These are phyloP conservation scores for Nothophytophthora sp. DNA, from an alignment of 352 stramenopile genomes.

Conservation along the genomic window DNA sequence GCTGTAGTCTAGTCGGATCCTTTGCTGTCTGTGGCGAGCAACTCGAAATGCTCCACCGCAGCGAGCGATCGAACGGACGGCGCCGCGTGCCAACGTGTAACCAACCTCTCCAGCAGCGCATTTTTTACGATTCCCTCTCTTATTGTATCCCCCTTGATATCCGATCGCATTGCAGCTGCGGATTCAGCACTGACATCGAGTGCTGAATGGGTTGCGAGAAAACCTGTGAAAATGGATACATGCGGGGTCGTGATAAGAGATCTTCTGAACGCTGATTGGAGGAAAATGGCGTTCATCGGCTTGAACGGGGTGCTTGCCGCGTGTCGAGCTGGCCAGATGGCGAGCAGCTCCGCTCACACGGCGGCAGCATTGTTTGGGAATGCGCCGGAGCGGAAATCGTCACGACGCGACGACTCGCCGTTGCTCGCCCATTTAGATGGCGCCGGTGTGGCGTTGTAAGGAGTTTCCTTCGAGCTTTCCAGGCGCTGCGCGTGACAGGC, in stretches of 20 bases:
- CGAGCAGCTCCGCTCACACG: background rate
- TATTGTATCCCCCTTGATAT: slow-evolving; percentile 13
- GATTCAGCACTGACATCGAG: background rate
- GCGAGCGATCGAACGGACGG: slow-evolving; percentile 16
- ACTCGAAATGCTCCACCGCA: slow-evolving; percentile 31
- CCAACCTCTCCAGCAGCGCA: too few species aligned
- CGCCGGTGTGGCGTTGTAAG: too few species aligned
- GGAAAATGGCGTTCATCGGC: slow-evolving; percentile 1
- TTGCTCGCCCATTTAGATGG: background rate
- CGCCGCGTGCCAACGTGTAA: background rate
- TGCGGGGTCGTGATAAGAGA: background rate
- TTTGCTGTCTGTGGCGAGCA: slow-evolving; percentile 1
- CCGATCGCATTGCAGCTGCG: too few species aligned
- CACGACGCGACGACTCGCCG: slow-evolving; percentile 11
- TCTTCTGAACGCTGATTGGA: slow-evolving; percentile 1
- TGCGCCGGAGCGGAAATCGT: too few species aligned
- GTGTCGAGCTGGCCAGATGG: slow-evolving; percentile 4
- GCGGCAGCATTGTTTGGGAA: too few species aligned
- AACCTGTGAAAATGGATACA: slow-evolving; percentile 14
- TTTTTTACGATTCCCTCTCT: too few species aligned
- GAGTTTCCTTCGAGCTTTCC: background rate
- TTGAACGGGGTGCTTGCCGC: slow-evolving; percentile 22
- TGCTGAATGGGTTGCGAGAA: slow-evolving; percentile 5
- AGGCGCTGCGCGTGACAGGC: background rate
- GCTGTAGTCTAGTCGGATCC: slow-evolving; percentile 1